These are phyloP conservation scores for Nicotiana otophora DNA, from an alignment of 257 asterid species.

Conservation along the genomic window DNA sequence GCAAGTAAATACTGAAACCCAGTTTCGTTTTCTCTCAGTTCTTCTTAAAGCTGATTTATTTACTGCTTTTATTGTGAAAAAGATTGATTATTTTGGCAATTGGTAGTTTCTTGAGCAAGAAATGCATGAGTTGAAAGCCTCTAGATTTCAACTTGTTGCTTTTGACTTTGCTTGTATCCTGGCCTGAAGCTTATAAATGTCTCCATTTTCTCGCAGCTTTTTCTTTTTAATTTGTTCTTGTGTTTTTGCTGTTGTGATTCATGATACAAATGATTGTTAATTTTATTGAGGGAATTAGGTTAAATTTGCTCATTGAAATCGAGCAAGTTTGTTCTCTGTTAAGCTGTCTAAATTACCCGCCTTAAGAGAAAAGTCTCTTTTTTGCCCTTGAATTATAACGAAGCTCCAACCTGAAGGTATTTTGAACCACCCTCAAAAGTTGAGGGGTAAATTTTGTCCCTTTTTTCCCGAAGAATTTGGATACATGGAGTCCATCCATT, in stretches of 20 bases:
- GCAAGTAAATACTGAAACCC: constrained; percentile 56
- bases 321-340: too few species aligned
- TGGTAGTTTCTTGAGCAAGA: background rate
- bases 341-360: too few species aligned
- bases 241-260: background rate
- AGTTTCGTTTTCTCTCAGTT: background rate
- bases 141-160: background rate
- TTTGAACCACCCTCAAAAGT: too few species aligned
- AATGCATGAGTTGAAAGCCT: background rate
- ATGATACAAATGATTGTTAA: background rate
- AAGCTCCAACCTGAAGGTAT: too few species aligned
- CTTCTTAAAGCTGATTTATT: background rate
- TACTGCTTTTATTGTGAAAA: background rate
- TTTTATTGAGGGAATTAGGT: too few species aligned
- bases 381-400: too few species aligned
- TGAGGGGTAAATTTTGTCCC: too few species aligned
- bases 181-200: background rate
- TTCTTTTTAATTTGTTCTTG: background rate
- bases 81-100: background rate
- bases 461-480: too few species aligned
- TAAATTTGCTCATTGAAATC: too few species aligned
- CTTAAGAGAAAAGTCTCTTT: too few species aligned
- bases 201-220: background rate
- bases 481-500: too few species aligned
- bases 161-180: background rate